Conservation (phyloP, 108 stramenopile species). For the Skeletonema menzelii region DNA sequence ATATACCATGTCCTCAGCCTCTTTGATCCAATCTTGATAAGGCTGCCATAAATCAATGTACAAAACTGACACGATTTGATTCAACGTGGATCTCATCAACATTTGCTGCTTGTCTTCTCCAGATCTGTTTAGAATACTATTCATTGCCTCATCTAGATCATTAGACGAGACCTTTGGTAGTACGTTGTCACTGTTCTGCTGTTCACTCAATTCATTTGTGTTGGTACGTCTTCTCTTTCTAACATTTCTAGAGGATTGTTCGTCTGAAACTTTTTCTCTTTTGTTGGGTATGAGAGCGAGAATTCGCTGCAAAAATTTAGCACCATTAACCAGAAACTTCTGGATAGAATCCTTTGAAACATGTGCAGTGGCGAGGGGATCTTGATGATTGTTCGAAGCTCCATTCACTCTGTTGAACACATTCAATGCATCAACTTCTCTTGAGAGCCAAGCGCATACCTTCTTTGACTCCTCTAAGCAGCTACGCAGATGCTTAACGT, state of each 20-base stretch:
- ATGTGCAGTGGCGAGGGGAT: background rate
- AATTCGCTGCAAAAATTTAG: conserved; percentile 22
- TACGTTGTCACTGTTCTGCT: conserved; percentile 8
- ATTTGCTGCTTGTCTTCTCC: conserved; percentile 5
- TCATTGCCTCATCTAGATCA: conserved; percentile 11
- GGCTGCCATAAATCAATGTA: conserved; percentile 26
- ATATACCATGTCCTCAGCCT: conserved; percentile 30
- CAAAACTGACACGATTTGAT: background rate
- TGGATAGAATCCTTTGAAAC: conserved; percentile 26
- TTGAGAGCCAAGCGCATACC: conserved; percentile 39
- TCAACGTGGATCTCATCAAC: conserved; percentile 11
- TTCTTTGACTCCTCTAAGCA: conserved; percentile 28
- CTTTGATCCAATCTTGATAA: conserved; percentile 29
- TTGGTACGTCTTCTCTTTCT: conserved; percentile 16
- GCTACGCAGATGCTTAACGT: conserved; percentile 23
- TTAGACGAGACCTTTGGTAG: conserved; percentile 15
- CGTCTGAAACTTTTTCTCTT: background rate
- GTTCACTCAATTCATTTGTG: background rate
- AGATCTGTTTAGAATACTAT: background rate
- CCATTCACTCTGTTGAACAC: conserved; percentile 4
- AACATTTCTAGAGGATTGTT: background rate
- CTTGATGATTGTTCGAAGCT: background rate
- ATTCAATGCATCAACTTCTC: conserved; percentile 12
- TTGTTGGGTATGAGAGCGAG: conserved; percentile 12
- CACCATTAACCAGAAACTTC: conserved; percentile 31